Evolutionary conservation across 2,329 filamentous ascomycete species (phyloP).

Genomic region (Apiospora saccharicola): DNA sequence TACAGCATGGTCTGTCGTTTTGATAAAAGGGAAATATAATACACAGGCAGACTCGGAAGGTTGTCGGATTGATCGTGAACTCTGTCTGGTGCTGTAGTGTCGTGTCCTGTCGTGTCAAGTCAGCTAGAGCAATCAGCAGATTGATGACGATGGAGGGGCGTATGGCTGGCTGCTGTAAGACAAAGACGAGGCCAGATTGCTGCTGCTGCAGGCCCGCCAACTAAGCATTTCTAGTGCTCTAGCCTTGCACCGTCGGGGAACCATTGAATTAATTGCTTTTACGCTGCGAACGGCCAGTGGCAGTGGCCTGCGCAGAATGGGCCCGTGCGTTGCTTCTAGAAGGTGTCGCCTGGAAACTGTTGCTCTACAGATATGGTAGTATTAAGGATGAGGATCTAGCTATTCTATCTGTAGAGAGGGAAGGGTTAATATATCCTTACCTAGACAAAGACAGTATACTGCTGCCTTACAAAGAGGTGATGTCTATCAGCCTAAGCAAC

Average conservation of each 20-base stretch:
- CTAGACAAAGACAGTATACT: background rate
- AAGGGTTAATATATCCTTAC: background rate
- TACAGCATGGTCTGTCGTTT: background rate
- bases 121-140: background rate
- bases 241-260: background rate
- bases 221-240: background rate
- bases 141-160: conserved; percentile 15
- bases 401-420: background rate
- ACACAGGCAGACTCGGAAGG: background rate
- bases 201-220: background rate
- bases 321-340: conserved; percentile 12
- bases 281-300: background rate
- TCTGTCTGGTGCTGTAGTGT: background rate
- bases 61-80: conserved; percentile 1
- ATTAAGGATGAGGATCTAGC: background rate
- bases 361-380: background rate
- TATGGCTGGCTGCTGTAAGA: background rate
- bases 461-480: background rate
- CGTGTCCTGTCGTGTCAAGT: background rate
- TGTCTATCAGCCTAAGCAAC: too few relatives aligned
- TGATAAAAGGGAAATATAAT: background rate
- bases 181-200: conserved; percentile 18
- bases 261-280: background rate
- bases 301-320: background rate
- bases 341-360: background rate